Evolutionary conservation across 2,329 filamentous ascomycete species (phyloP).

Genomic region (Fusarium verrucosum): DNA sequence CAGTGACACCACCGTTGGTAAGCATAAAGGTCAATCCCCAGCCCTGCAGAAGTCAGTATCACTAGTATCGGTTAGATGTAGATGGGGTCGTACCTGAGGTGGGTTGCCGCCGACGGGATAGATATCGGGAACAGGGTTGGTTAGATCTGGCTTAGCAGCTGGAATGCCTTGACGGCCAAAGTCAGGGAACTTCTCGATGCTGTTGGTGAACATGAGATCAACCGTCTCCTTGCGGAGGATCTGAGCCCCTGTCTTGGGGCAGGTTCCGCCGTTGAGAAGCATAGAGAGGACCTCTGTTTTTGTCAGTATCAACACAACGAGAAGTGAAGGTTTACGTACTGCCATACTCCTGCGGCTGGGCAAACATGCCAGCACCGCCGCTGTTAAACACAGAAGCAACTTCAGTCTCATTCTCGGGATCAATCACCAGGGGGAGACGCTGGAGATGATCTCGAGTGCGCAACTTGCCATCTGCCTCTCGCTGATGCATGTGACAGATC

Average conservation of each 20-base stretch:
- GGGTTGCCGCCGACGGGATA: constrained; percentile 56
- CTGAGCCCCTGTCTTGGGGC: constrained; percentile 61
- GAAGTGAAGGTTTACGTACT: constrained; percentile 53
- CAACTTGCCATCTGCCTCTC: constrained; percentile 56
- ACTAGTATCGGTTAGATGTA: neutral
- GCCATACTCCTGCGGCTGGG: constrained; percentile 67
- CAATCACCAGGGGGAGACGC: constrained; percentile 54
- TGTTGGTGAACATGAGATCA: constrained; percentile 71
- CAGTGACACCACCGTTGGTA: constrained; percentile 58
- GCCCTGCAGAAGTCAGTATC: constrained; percentile 48
- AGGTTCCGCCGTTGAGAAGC: constrained; percentile 71
- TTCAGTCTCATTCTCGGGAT: constrained; percentile 52
- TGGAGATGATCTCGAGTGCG: constrained; percentile 59
- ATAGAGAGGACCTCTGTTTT: constrained; percentile 64
- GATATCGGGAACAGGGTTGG: constrained; percentile 59
- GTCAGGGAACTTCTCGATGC: constrained; percentile 64
- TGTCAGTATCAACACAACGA: neutral
- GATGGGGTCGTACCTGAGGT: constrained; percentile 54
- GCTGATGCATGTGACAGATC: constrained; percentile 66
- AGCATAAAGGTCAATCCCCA: constrained; percentile 71
- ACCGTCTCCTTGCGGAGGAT: constrained; percentile 68
- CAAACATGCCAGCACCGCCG: constrained; percentile 70
- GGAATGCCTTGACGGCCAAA: constrained; percentile 58
- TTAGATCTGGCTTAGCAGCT: constrained; percentile 59
- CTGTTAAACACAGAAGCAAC: constrained; percentile 61